Conservation (phyloP, 2,329 filamentous ascomycete genomes). For the Grosmannia penicillata region DNA sequence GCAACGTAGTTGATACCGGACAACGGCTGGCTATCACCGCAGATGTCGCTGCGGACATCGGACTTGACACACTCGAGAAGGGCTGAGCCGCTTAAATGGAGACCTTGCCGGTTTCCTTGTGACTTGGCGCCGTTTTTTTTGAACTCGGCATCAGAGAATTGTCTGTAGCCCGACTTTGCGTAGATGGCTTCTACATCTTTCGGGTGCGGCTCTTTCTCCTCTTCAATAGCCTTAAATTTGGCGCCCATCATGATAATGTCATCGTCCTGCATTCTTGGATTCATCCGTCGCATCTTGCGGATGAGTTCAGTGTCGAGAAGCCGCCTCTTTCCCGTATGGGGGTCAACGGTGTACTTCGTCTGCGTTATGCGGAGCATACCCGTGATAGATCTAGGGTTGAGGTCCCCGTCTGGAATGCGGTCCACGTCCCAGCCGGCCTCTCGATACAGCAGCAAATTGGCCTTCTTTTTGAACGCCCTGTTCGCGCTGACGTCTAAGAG, state of each 20-base stretch:
- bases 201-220: neutral
- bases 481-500: slow-evolving; percentile 11
- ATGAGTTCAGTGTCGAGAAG: slow-evolving; percentile 17
- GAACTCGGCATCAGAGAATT: neutral
- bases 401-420: slow-evolving; percentile 19
- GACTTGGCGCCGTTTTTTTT: neutral
- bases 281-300: slow-evolving; percentile 8
- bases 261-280: slow-evolving; percentile 8
- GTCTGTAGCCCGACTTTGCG: neutral
- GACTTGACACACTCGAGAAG: neutral
- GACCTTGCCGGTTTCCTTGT: neutral
- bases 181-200: neutral
- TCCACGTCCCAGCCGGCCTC: slow-evolving; percentile 20
- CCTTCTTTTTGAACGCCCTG: slow-evolving; percentile 19
- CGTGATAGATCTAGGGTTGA: slow-evolving; percentile 14
- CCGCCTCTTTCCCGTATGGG: slow-evolving; percentile 13
- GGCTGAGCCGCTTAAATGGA: neutral
- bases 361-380: slow-evolving; percentile 13
- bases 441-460: slow-evolving; percentile 16
- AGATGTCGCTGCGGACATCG: slow-evolving; percentile 17
- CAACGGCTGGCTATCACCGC: slow-evolving; percentile 13
- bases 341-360: slow-evolving; percentile 14
- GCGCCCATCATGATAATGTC: neutral
- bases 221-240: neutral
- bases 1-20: slow-evolving; percentile 21